Evolutionary conservation across 1,284 basidiomycete genomes (phyloP).

Genomic region (Trichosporon sp.): DNA sequence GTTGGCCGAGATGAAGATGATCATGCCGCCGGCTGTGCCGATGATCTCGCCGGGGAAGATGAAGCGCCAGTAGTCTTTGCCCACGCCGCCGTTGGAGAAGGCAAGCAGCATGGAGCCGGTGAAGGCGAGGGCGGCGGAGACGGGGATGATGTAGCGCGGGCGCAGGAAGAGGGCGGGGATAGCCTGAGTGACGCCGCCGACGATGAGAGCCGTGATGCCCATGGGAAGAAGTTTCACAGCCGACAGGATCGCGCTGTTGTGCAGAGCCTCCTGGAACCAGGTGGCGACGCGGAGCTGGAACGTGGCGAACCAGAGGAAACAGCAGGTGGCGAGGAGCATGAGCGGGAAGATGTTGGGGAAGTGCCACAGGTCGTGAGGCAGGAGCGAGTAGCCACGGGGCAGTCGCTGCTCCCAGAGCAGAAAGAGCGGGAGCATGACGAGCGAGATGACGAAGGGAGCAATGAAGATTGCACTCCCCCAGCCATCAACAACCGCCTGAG

Average conservation of each 20-base stretch:
- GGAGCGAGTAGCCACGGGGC: conserved; percentile 47
- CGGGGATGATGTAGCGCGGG: conserved; percentile 47
- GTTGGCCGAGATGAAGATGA: conserved; percentile 53
- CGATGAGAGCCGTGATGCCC: conserved; percentile 51
- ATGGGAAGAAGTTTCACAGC: conserved; percentile 53
- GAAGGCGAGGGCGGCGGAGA: conserved; percentile 43
- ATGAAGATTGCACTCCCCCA: conserved; percentile 53
- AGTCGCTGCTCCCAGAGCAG: conserved; percentile 42
- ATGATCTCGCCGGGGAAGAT: conserved; percentile 52
- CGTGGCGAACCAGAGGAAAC: conserved; percentile 43
- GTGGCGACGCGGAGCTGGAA: conserved; percentile 52
- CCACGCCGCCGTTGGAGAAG: conserved; percentile 46
- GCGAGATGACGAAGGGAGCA: conserved; percentile 46
- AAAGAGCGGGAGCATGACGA: conserved; percentile 32
- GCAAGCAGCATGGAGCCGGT: conserved; percentile 51
- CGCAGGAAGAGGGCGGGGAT: conserved; percentile 48
- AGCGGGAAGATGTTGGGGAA: conserved; percentile 55
- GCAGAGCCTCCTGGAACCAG: conserved; percentile 50
- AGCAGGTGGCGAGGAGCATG: conserved; percentile 46
- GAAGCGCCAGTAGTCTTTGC: conserved; percentile 51
- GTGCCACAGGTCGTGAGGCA: conserved; percentile 52
- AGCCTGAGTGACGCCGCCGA: conserved; percentile 43
- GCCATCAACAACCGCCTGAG: conserved; percentile 47
- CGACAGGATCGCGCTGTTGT: conserved; percentile 48
- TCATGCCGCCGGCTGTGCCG: conserved; percentile 50